Conservation (phyloP, 2,329 filamentous ascomycete genomes). For the Gliomastix tumulicola region DNA sequence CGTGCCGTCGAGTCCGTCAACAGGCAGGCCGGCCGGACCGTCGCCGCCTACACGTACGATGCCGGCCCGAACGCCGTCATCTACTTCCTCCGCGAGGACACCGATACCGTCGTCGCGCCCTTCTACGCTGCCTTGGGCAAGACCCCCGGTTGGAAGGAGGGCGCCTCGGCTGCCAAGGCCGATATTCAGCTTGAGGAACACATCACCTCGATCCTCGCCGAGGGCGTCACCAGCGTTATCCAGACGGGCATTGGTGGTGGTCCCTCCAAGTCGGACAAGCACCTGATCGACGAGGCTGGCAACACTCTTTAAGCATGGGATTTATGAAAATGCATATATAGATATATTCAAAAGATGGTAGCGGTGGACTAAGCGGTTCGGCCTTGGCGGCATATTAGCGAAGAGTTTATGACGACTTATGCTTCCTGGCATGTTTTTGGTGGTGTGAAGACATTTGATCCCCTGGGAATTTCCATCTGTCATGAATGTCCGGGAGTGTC, state of each 20-base stretch:
- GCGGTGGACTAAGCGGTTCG: too few species aligned
- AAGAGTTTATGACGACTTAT: too few species aligned
- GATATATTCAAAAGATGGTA: too few species aligned
- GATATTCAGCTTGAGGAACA: constrained; percentile 56
- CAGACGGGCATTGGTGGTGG: constrained; percentile 88
- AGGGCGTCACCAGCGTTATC: constrained; percentile 83
- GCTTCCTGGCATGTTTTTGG: too few species aligned
- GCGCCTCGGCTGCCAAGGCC: constrained; percentile 43
- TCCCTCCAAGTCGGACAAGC: constrained; percentile 71
- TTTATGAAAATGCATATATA: too few species aligned
- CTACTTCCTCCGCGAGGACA: constrained; percentile 83
- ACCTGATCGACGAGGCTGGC: constrained; percentile 64
- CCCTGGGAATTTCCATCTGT: too few species aligned
- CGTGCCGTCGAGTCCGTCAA: constrained; percentile 88
- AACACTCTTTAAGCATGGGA: constrained; percentile 29
- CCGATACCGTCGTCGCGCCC: constrained; percentile 64
- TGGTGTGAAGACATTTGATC: too few species aligned
- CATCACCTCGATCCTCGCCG: constrained; percentile 59
- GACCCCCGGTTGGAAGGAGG: constrained; percentile 67
- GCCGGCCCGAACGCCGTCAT: constrained; percentile 95
- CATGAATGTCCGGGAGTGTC: too few species aligned
- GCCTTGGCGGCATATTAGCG: background rate
- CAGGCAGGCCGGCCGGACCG: constrained; percentile 63
- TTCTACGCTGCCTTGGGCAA: constrained; percentile 62
- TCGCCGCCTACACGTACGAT: constrained; percentile 96